phyloP scores from a whole-genome alignment of 2,329 filamentous ascomycete genomes.

The Ascomycota sp. region DNA sequence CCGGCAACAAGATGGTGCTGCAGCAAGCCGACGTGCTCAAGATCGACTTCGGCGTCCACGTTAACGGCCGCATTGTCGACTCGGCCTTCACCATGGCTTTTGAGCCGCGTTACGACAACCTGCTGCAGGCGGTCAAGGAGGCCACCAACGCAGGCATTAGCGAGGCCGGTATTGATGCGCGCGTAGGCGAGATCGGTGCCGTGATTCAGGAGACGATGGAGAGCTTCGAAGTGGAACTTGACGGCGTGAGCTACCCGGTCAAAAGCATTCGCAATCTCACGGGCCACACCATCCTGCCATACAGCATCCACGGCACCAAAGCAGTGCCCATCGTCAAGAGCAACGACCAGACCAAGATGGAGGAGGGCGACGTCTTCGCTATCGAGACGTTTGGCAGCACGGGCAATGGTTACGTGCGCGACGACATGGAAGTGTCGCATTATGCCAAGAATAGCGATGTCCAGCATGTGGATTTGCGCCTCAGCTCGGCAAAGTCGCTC shows the following conservation, averaged over 20 bases:
- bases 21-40: conserved; percentile 60
- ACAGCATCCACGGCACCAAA: conserved; percentile 82
- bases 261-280: conserved; percentile 77
- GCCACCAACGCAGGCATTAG: conserved; percentile 66
- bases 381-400: conserved; percentile 94
- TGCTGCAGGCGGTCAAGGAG: conserved; percentile 52
- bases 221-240: conserved; percentile 73
- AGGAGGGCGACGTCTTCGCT: conserved; percentile 86
- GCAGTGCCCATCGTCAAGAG: conserved; percentile 87
- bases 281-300: conserved; percentile 76
- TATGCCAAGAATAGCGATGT: conserved; percentile 61
- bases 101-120: conserved; percentile 53
- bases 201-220: conserved; percentile 84
- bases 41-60: conserved; percentile 64
- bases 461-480: conserved; percentile 52
- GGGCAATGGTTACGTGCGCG: conserved; percentile 68
- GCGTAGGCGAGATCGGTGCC: conserved; percentile 67
- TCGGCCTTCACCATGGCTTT: conserved; percentile 64
- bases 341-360: conserved; percentile 83
- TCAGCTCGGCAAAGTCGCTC: conserved; percentile 68
- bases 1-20: conserved; percentile 60
- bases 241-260: conserved; percentile 57
- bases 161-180: conserved; percentile 80
- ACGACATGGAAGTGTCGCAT: conserved; percentile 80
- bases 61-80: conserved; percentile 64